phyloP scores from a whole-genome alignment of 2,329 filamentous ascomycete species.

The Apiospora rasikravindrae region DNA sequence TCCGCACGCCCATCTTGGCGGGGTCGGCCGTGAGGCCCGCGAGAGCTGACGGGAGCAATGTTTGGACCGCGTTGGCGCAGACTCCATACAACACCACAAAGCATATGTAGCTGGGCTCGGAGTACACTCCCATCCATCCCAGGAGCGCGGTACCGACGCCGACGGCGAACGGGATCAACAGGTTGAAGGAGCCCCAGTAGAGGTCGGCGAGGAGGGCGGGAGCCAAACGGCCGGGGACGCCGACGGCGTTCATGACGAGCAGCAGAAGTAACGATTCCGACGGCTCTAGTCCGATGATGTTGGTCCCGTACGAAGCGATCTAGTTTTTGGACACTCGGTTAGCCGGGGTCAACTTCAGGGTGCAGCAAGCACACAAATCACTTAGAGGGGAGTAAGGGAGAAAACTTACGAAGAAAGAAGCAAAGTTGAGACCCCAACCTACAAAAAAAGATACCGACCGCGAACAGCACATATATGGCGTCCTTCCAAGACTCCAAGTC shows the following conservation, averaged over 20 bases:
- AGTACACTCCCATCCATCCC: conserved; percentile 51
- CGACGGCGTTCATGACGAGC: conserved; percentile 57
- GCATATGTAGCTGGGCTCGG: conserved; percentile 24
- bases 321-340: background rate
- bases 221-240: conserved; percentile 51
- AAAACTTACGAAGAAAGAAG: conserved; percentile 28
- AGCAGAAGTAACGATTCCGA: conserved; percentile 48
- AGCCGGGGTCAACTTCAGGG: background rate
- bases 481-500: conserved; percentile 52
- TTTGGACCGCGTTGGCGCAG: conserved; percentile 30
- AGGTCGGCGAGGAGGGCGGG: conserved; percentile 52
- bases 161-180: conserved; percentile 44
- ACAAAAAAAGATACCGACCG: conserved; percentile 46
- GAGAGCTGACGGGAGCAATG: conserved; percentile 28
- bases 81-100: conserved; percentile 30
- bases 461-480: conserved; percentile 49
- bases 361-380: background rate
- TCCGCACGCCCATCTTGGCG: conserved; percentile 52
- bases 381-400: background rate
- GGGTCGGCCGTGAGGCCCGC: conserved; percentile 47
- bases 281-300: conserved; percentile 9
- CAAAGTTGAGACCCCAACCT: conserved; percentile 31
- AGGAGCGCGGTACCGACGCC: conserved; percentile 42
- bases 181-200: conserved; percentile 51
- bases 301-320: conserved; percentile 27